phyloP scores from a whole-genome alignment of 192 early-diverging fungal species.

The Gamsiella multidivaricata region DNA sequence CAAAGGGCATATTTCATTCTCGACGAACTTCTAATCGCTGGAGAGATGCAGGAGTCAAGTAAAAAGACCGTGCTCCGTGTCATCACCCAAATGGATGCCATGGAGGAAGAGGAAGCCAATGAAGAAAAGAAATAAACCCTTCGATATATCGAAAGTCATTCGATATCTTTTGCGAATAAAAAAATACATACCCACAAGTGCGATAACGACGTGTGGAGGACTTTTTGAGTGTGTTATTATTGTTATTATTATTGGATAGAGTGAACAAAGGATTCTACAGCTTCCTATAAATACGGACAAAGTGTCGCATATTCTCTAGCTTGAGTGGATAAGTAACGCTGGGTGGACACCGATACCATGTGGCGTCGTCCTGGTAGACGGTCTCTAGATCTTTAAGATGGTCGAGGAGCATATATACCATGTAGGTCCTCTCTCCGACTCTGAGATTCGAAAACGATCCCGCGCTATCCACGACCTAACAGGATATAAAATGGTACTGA shows the following conservation, averaged over 20 bases:
- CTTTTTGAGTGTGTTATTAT: too few species aligned
- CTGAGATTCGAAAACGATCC: slow-evolving; percentile 90
- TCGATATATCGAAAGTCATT: too few species aligned
- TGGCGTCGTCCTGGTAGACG: slow-evolving; percentile 74
- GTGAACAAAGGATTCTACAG: slow-evolving; percentile 56
- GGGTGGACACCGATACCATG: slow-evolving; percentile 78
- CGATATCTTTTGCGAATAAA: too few species aligned
- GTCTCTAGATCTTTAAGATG: slow-evolving; percentile 74
- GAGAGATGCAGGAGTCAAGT: slow-evolving; percentile 95
- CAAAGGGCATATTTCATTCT: slow-evolving; percentile 89
- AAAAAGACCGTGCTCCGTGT: slow-evolving; percentile 82
- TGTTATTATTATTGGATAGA: too few species aligned
- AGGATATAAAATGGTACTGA: background rate
- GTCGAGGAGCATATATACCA: slow-evolving; percentile 92
- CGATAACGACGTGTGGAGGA: too few species aligned
- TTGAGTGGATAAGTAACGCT: slow-evolving; percentile 80
- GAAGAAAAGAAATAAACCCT: slow-evolving; percentile 65
- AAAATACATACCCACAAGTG: too few species aligned
- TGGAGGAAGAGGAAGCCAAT: slow-evolving; percentile 78
- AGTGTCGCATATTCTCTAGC: slow-evolving; percentile 94
- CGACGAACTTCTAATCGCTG: slow-evolving; percentile 90
- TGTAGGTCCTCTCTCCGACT: slow-evolving; percentile 82
- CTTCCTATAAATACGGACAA: slow-evolving; percentile 84
- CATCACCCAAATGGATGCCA: slow-evolving; percentile 79
- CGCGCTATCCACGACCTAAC: slow-evolving; percentile 85